Evolutionary conservation across 2,329 filamentous ascomycete genomes (phyloP).

Genomic region (Xylariaceae sp.): DNA sequence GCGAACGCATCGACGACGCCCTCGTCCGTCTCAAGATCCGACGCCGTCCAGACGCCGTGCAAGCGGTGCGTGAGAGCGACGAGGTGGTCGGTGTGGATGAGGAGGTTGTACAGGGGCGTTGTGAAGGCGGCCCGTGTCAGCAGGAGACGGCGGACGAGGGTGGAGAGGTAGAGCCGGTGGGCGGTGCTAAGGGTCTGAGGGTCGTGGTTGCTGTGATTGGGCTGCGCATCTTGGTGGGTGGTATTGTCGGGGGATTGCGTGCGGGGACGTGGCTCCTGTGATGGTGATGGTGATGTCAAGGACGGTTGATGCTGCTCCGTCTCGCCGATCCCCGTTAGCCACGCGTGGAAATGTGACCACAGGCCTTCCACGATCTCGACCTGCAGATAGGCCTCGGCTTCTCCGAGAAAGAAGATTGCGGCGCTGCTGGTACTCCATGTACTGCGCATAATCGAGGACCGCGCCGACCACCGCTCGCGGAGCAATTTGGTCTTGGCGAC

Average conservation of each 20-base stretch:
- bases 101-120: slow-evolving; percentile 57
- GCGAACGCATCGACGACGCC: slow-evolving; percentile 73
- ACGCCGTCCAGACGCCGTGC: slow-evolving; percentile 67
- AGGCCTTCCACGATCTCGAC: slow-evolving; percentile 78
- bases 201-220: slow-evolving; percentile 67
- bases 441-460: slow-evolving; percentile 66
- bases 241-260: slow-evolving; percentile 1
- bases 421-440: slow-evolving; percentile 89
- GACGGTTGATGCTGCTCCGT: slow-evolving; percentile 16
- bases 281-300: not conserved
- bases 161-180: slow-evolving; percentile 69
- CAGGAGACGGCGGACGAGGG: slow-evolving; percentile 61
- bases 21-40: slow-evolving; percentile 77
- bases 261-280: not conserved
- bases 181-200: slow-evolving; percentile 78
- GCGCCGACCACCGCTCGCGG: slow-evolving; percentile 57
- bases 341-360: slow-evolving; percentile 73
- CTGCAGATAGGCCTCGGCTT: slow-evolving; percentile 83
- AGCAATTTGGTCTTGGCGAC: slow-evolving; percentile 55
- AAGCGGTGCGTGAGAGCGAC: slow-evolving; percentile 71
- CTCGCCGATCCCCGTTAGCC: slow-evolving; percentile 52
- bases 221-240: slow-evolving; percentile 13
- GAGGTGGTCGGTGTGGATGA: slow-evolving; percentile 74
- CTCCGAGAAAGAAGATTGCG: slow-evolving; percentile 81
- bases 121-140: slow-evolving; percentile 55